These are phyloP conservation scores for Apophysomyces elegans DNA, from an alignment of 371 early-diverging fungal species.

Conservation along the genomic window DNA sequence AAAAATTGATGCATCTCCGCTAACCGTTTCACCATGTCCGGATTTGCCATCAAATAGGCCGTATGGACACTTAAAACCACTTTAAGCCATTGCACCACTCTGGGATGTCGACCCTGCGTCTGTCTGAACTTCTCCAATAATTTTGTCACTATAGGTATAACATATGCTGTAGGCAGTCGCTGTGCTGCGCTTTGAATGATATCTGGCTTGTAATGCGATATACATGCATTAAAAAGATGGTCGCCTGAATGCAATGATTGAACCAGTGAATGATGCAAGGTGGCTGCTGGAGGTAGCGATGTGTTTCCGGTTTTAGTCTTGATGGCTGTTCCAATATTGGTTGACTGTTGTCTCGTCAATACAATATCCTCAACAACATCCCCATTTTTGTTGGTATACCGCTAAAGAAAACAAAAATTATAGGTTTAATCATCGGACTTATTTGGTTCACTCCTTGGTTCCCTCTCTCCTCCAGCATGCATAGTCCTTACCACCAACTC, in stretches of 20 bases:
- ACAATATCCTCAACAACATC: slow-evolving; percentile 31
- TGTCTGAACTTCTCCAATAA: slow-evolving; percentile 53
- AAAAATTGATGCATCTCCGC: slow-evolving; percentile 65
- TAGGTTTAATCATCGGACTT: not conserved
- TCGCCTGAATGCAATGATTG: slow-evolving; percentile 72
- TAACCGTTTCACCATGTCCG: slow-evolving; percentile 60
- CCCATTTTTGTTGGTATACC: slow-evolving; percentile 9
- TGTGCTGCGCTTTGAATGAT: slow-evolving; percentile 63
- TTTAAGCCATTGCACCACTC: slow-evolving; percentile 75
- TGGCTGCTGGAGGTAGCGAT: slow-evolving; percentile 36
- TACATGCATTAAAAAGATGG: slow-evolving; percentile 58
- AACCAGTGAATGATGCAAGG: slow-evolving; percentile 59
- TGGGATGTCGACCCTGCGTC: slow-evolving; percentile 48
- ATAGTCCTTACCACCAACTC: slow-evolving; percentile 52
- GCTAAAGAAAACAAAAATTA: slow-evolving; percentile 10
- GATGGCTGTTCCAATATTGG: not conserved
- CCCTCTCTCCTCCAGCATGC: not conserved
- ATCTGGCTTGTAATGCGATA: slow-evolving; percentile 53
- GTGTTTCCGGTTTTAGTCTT: not conserved
- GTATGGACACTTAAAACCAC: slow-evolving; percentile 68
- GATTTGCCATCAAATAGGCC: slow-evolving; percentile 63
- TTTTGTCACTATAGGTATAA: slow-evolving; percentile 66
- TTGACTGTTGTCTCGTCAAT: slow-evolving; percentile 35
- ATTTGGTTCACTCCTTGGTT: no score
- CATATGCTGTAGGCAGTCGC: slow-evolving; percentile 59